Evolutionary conservation across 495 filamentous ascomycete genomes (phyloP).

Genomic region (Trichoderma orchidacearum): DNA sequence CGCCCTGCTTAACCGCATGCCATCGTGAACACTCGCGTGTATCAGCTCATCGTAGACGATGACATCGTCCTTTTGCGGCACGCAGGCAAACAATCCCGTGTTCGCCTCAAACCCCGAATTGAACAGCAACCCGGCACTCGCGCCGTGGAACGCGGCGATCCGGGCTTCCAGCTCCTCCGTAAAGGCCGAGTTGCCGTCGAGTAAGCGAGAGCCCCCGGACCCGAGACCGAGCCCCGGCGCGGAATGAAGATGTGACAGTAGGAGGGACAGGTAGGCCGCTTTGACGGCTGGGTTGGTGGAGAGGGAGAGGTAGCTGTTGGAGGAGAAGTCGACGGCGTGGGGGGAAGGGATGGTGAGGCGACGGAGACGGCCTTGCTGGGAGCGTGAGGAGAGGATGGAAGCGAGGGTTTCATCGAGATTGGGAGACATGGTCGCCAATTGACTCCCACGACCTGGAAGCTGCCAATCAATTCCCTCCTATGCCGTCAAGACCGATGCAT

Average conservation of each 20-base stretch:
- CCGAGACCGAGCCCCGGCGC: conserved; percentile 22
- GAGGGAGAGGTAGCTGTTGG: conserved; percentile 49
- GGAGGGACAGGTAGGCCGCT: conserved; percentile 16
- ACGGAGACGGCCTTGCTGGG: conserved; percentile 19
- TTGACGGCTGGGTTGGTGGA: conserved; percentile 28
- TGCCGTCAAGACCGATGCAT: not conserved
- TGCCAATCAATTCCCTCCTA: too few species aligned
- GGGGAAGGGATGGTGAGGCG: conserved; percentile 24
- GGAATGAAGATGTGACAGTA: conserved; percentile 17
- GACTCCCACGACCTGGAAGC: too few species aligned
- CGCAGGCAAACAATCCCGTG: conserved; percentile 47
- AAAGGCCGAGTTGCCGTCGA: conserved; percentile 57
- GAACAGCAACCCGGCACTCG: conserved; percentile 51
- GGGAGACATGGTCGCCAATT: not conserved
- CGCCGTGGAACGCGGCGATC: conserved; percentile 55
- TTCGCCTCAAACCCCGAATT: conserved; percentile 74
- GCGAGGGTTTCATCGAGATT: conserved; percentile 11
- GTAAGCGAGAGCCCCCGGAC: conserved; percentile 44
- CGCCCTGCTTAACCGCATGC: conserved; percentile 56
- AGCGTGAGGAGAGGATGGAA: conserved; percentile 14
- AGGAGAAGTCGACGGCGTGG: conserved; percentile 42
- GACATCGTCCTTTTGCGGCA: conserved; percentile 56
- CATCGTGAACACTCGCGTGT: conserved; percentile 67
- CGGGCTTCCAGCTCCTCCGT: conserved; percentile 48
- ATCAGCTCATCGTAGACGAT: conserved; percentile 63